Evolutionary conservation across 768 basidiomycete genomes (phyloP).

Genomic region (Termitomyces sp.): DNA sequence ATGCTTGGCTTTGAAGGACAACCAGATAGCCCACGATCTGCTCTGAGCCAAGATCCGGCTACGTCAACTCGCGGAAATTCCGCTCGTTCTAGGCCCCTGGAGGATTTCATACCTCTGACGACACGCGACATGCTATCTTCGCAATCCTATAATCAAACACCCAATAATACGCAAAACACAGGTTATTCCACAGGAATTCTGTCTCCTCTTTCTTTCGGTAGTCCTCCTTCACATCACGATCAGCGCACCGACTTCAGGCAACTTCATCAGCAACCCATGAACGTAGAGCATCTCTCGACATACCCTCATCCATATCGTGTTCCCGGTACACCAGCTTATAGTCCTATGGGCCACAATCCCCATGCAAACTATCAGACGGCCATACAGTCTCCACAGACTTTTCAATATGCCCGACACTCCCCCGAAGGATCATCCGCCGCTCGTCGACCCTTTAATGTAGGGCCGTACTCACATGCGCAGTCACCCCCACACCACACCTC

Average conservation of each 20-base stretch:
- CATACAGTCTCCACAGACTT: constrained; percentile 27
- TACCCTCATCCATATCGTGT: constrained; percentile 34
- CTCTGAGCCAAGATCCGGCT: constrained; percentile 21
- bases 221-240: constrained; percentile 25
- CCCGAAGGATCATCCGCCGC: constrained; percentile 26
- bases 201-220: constrained; percentile 23
- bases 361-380: constrained; percentile 30
- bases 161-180: constrained; percentile 16
- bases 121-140: constrained; percentile 16
- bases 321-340: constrained; percentile 9
- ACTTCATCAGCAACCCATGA: constrained; percentile 36
- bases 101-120: constrained; percentile 11
- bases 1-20: constrained; percentile 25
- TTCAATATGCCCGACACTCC: constrained; percentile 33
- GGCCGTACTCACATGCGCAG: constrained; percentile 24
- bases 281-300: constrained; percentile 26
- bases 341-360: constrained; percentile 31
- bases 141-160: constrained; percentile 10
- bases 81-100: constrained; percentile 18
- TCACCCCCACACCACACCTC: constrained; percentile 24
- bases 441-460: constrained; percentile 21
- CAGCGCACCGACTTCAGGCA: constrained; percentile 36
- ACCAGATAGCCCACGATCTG: constrained; percentile 18
- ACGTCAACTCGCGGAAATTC: constrained; percentile 21
- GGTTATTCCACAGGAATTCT: constrained; percentile 18